Base-by-base conservation (phyloP, 352 stramenopile species). In the Thraustochytrium striatum region DNA sequence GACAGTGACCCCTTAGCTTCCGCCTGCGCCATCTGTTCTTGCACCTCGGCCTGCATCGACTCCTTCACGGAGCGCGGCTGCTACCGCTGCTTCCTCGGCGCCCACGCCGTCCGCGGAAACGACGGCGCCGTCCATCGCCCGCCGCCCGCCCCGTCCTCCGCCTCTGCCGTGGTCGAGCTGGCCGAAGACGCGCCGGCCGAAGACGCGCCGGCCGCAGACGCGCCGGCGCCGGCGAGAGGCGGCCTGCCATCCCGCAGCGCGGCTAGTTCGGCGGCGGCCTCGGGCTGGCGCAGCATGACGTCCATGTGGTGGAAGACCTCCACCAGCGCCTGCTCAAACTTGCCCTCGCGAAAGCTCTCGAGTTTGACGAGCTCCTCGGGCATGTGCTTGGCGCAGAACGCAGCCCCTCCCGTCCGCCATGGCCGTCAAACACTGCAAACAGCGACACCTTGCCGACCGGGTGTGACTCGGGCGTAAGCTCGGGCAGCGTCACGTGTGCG, bases 371-470 rank as follows among this genome's bases (percentile, higher is more conserved):
- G 53, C 78, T 86, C 79, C 28, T 84, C 79, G 21, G 62, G n/a
- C 25, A 86, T 30, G 55, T 86, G 83, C 30, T 82, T 61, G 28
- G 80, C 72, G 43, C 81, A 78, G 57, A 86, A 86, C n/a, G 69
- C 44, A 9, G 83, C 68, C 13, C 83, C 39, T 86, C 69, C 3
- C 82, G 82, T 16, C 65, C 83, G 65, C 81, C 83, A 61, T 86
- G 83, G 9, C 83, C 83, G 39, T 86, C 83, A 68, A 85, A 86
- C 19, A 86, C 83, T 3, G 65, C 83, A 28, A 85, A 86, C 3
- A 86, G 2, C 0, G 47, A 32, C 25, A 78, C 57, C 11, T 25
- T 16, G 19, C 55, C 59, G 44, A 19, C 21, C 21, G 13, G 13
- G 28, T 62, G 28, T 25, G 16, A 25, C 47, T 16, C 47, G 47